These are phyloP conservation scores for Lenwebbia sp. DNA, from an alignment of 345 rosid species.

Conservation along the genomic window DNA sequence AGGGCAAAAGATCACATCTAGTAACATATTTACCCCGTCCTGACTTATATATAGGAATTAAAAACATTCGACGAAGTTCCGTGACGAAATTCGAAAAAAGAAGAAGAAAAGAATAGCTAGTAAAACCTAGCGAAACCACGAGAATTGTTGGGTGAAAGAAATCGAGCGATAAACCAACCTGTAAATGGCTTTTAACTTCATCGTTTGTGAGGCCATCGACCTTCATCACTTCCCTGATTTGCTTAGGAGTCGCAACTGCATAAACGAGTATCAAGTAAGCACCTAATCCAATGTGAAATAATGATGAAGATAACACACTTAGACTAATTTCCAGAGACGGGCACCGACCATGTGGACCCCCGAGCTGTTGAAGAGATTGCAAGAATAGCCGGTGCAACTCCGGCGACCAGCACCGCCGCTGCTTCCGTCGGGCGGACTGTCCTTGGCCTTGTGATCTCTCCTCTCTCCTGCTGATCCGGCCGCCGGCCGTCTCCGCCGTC, in stretches of 20 bases:
- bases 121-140: no score
- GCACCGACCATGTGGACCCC: constrained; percentile 7
- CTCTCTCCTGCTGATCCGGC: not conserved
- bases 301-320: not conserved
- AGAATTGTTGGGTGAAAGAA: not conserved
- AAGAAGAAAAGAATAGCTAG: not conserved
- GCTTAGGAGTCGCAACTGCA: constrained; percentile 46
- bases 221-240: constrained; percentile 45
- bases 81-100: not conserved
- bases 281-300: not conserved
- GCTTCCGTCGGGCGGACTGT: constrained; percentile 1
- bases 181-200: constrained; percentile 51
- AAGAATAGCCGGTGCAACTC: constrained; percentile 10
- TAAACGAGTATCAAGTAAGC: not conserved
- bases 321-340: not conserved
- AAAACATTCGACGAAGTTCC: not conserved
- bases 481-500: not conserved
- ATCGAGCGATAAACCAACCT: constrained; percentile 11
- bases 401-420: constrained; percentile 16
- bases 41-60: not conserved
- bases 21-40: not conserved
- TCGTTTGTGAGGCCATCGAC: constrained; percentile 46
- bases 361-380: constrained; percentile 11
- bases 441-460: not conserved
- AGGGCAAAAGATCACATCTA: not conserved